Conservation (phyloP, 345 rosid species). For the Geranium rotundifolium region DNA sequence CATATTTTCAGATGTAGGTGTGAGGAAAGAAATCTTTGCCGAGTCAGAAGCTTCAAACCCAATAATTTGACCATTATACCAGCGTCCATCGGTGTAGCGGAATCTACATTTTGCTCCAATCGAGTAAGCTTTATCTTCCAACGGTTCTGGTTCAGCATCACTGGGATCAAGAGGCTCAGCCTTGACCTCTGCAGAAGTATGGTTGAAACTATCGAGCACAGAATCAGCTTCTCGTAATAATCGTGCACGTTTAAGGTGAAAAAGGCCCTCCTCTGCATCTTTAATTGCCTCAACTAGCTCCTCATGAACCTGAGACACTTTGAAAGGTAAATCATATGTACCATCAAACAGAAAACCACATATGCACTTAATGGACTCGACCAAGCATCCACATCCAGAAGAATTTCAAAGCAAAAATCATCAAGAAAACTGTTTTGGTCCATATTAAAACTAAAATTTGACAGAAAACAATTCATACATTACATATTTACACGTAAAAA, state of each 20-base stretch:
- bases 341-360: not conserved
- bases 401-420: not conserved
- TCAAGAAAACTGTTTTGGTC: not conserved
- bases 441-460: not conserved
- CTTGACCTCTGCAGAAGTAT: slow-evolving; percentile 29
- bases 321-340: not conserved
- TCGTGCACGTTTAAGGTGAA: slow-evolving; percentile 61
- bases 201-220: slow-evolving; percentile 18
- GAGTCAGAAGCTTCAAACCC: slow-evolving; percentile 37
- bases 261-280: slow-evolving; percentile 73
- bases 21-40: slow-evolving; percentile 73
- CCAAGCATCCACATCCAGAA: not conserved
- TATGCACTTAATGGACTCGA: not conserved
- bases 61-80: slow-evolving; percentile 81
- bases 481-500: not conserved
- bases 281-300: slow-evolving; percentile 60
- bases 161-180: slow-evolving; percentile 35
- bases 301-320: slow-evolving; percentile 46
- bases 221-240: slow-evolving; percentile 59
- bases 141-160: slow-evolving; percentile 37
- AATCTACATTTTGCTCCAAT: slow-evolving; percentile 78
- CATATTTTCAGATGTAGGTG: slow-evolving; percentile 82
- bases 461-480: not conserved
- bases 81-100: slow-evolving; percentile 60
- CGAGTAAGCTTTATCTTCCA: slow-evolving; percentile 32